These are phyloP conservation scores for Fraxinus platypoda DNA, from an alignment of 305 asterid genomes.

Conservation along the genomic window DNA sequence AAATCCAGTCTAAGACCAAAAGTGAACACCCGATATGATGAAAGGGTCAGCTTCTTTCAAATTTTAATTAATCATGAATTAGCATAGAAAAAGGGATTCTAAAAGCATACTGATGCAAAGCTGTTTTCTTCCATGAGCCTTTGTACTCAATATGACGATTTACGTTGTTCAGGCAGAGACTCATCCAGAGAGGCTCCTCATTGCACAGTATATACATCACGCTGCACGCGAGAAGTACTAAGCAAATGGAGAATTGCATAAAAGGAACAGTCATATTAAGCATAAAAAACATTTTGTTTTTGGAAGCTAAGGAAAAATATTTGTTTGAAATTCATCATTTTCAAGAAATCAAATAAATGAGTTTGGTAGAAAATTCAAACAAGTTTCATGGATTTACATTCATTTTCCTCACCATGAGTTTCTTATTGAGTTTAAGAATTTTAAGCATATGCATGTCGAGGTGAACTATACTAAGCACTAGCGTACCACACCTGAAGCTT, in stretches of 20 bases:
- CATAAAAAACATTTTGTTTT: neutral
- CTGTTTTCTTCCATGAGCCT: slow-evolving; percentile 92
- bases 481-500: neutral
- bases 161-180: slow-evolving; percentile 58
- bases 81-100: slow-evolving; percentile 19
- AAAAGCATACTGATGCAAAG: slow-evolving; percentile 80
- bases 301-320: neutral
- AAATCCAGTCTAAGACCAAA: slow-evolving; percentile 54
- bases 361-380: neutral
- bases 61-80: neutral
- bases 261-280: slow-evolving; percentile 10
- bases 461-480: neutral
- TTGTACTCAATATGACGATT: slow-evolving; percentile 73
- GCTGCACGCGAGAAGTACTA: slow-evolving; percentile 45
- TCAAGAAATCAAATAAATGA: neutral
- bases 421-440: neutral
- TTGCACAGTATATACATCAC: slow-evolving; percentile 88
- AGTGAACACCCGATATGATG: slow-evolving; percentile 22
- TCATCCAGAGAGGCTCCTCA: slow-evolving; percentile 97
- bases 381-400: neutral
- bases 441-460: neutral
- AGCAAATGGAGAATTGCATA: slow-evolving; percentile 18
- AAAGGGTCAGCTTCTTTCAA: slow-evolving; percentile 21
- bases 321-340: neutral
- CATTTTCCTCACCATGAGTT: neutral